Evolutionary conservation across 2,329 filamentous ascomycete species (phyloP), one percentile per base, ranked within the genome.

Genomic region (Fusarium euwallaceae): DNA sequence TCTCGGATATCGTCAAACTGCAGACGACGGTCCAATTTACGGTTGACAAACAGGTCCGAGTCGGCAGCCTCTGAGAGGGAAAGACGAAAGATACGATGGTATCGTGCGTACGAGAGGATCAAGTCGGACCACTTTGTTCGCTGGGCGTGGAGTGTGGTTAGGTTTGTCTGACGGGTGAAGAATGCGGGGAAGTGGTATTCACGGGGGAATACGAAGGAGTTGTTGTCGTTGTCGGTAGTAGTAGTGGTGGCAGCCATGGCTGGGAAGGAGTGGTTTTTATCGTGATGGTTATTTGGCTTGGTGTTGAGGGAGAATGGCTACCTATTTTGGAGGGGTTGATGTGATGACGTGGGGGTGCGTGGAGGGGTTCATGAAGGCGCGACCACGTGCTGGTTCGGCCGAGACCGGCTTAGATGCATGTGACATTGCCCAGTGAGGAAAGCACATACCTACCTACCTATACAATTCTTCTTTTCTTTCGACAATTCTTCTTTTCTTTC

Each of bases 71-170:
- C 75, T 63, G 84, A 85, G 63, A 97, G 86, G 5, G 92, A 89
- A 65, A 98, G 90, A 66, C 91, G 90, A 87, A 92, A 98, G 80
- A 95, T 86, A 77, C 90, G 91, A 86, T 96, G 88, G 84, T 94
- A 89, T 0, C 91, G 90, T 84, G 93, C 94, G 91, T 97, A 98
- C 80, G 92, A 84, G 71, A 95, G 94, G 80, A 98, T 91, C 17
- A 98, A 90, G 36, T 90, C 83, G n/a, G 93, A 92, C 97, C 97
- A 99, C 84, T 95, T 95, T 69, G 89, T 87, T 71, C 95, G 91
- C 81, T 97, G 94, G 55, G 92, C 91, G 83, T 92, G 90, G 80
- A 89, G 92, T 11, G 93, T 96, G 34, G 89, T 89, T 71, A 91
- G 87, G 85, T 94, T 94, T 39, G 92, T 90, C 83, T 97, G 94